Percentiles rank a stretch among this genome's conserved stretches.
phyloP scores from a whole-genome alignment of 148 eudicot species.

The Spergularia bocconei region DNA sequence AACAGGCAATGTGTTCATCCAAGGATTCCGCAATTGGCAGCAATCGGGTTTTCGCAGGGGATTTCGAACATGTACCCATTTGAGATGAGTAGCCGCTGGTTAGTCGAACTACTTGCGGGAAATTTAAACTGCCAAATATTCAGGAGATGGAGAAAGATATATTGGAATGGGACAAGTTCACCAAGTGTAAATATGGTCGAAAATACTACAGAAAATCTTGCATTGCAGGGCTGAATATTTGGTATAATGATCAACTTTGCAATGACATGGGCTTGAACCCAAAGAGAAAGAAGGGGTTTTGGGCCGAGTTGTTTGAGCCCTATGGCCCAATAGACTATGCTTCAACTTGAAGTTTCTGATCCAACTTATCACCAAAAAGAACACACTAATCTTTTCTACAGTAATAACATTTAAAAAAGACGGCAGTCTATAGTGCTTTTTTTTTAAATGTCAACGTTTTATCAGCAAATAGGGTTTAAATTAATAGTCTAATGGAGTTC shows the following conservation, averaged over 20 bases:
- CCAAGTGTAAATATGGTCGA: slow-evolving; percentile 32
- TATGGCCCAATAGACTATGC: slow-evolving; percentile 60
- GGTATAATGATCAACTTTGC: slow-evolving; percentile 68
- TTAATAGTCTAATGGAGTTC: too few species aligned
- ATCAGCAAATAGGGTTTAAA: too few species aligned
- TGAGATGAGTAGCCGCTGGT: slow-evolving; percentile 63
- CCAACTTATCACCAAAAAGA: too few species aligned
- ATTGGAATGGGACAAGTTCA: slow-evolving; percentile 43
- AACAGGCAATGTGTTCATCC: slow-evolving; percentile 71
- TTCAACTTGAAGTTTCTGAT: neutral
- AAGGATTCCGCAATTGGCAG: slow-evolving; percentile 62
- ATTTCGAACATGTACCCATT: slow-evolving; percentile 48
- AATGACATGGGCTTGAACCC: slow-evolving; percentile 78
- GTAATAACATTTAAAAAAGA: too few species aligned
- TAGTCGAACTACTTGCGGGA: slow-evolving; percentile 54
- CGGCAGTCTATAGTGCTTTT: too few species aligned
- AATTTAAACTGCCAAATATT: slow-evolving; percentile 51
- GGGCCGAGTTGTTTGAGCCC: slow-evolving; percentile 59
- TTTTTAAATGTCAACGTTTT: too few species aligned
- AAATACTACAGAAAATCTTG: slow-evolving; percentile 46
- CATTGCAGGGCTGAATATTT: slow-evolving; percentile 47
- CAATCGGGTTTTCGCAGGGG: slow-evolving; percentile 58
- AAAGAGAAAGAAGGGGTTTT: slow-evolving; percentile 47
- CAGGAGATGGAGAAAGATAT: slow-evolving; percentile 59
- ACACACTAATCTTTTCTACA: too few species aligned